Evolutionary conservation across 805 yeast genomes (phyloP).

Genomic region (Wickerhamomyces xylosicus): DNA sequence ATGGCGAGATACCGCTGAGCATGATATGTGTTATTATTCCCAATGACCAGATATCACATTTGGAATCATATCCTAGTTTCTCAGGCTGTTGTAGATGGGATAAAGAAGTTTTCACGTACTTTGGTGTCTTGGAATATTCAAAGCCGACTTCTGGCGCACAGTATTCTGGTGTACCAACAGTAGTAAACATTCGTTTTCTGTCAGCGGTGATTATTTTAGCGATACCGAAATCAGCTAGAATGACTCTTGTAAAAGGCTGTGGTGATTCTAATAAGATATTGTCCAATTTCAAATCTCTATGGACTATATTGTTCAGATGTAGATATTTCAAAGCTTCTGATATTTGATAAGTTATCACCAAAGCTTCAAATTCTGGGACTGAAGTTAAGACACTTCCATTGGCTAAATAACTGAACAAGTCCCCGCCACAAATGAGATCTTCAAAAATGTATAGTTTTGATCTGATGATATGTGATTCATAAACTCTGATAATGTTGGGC

Average conservation of each 20-base stretch:
- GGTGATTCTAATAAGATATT: conserved; percentile 55
- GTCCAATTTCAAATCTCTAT: conserved; percentile 87
- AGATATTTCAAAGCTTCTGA: conserved; percentile 50
- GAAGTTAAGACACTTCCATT: conserved; percentile 28
- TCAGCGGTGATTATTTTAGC: conserved; percentile 25
- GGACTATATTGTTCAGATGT: conserved; percentile 62
- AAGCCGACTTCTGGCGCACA: conserved; percentile 64
- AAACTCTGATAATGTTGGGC: conserved; percentile 40
- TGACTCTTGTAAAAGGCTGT: conserved; percentile 38
- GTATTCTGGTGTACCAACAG: conserved; percentile 60
- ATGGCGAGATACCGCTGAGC: conserved; percentile 57
- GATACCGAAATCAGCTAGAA: conserved; percentile 63
- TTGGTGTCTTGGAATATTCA: conserved; percentile 21
- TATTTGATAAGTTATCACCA: conserved; percentile 46
- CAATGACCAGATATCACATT: conserved; percentile 63
- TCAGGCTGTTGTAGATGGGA: conserved; percentile 8
- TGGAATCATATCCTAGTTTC: conserved; percentile 35
- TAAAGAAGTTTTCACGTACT: conserved; percentile 16
- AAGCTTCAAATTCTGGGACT: conserved; percentile 42
- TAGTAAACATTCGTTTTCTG: conserved; percentile 33
- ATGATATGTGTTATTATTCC: conserved; percentile 52
- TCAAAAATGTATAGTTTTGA: conserved; percentile 34
- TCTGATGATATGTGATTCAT: conserved; percentile 22
- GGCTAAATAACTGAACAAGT: conserved; percentile 43
- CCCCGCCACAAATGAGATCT: conserved; percentile 47